These are phyloP conservation scores for Pseudogymnoascus sp. DNA, from an alignment of 2,329 filamentous ascomycete genomes.

Conservation along the genomic window DNA sequence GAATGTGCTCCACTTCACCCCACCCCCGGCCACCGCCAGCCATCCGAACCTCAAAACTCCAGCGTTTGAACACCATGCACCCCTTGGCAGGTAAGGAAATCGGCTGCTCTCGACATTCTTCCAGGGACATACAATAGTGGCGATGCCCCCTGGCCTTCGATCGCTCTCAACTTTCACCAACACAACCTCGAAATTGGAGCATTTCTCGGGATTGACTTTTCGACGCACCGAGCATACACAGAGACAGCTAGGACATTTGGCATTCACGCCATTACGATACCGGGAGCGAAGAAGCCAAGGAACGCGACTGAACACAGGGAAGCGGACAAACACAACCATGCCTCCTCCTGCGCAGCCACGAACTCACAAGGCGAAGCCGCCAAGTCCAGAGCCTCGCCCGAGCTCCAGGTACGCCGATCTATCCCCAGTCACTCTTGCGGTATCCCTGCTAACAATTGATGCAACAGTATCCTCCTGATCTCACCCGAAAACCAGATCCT, in stretches of 20 bases:
- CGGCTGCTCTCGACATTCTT: constrained; percentile 1
- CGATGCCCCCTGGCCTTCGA: constrained; percentile 1
- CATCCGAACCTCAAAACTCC: not conserved
- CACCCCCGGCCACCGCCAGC: not conserved
- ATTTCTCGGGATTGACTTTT: not conserved
- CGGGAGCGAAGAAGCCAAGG: not conserved
- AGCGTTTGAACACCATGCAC: not conserved
- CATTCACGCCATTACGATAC: not conserved
- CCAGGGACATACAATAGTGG: constrained; percentile 5
- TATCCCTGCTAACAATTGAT: not conserved
- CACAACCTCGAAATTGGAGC: not conserved
- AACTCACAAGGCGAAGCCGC: not conserved
- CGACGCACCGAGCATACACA: not conserved
- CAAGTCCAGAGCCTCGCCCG: constrained; percentile 1
- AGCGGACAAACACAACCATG: not conserved
- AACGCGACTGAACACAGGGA: not conserved
- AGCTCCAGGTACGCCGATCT: not conserved
- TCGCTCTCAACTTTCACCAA: not conserved
- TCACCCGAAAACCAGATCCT: constrained; percentile 83
- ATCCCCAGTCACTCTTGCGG: not conserved
- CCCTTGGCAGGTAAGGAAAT: not conserved
- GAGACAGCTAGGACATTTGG: not conserved
- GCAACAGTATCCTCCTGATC: constrained; percentile 65
- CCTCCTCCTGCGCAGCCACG: not conserved
- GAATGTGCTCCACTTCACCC: not conserved